A percentile compares a stretch with the other conserved stretches of the same genome.
phyloP scores from a whole-genome alignment of 73 alveolate genomes.

The Tetrahymena borealis region DNA sequence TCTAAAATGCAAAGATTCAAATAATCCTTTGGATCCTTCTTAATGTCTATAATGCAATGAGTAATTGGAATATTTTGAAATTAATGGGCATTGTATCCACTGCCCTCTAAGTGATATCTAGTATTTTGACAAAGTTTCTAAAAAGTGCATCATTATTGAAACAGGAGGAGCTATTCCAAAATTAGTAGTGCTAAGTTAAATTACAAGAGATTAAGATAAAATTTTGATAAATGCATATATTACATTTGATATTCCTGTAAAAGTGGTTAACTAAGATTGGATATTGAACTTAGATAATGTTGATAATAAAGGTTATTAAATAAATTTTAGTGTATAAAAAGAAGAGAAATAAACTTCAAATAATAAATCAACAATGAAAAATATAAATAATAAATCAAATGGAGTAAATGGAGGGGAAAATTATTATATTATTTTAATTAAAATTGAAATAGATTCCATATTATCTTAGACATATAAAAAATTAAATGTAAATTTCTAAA shows the following conservation, averaged over 20 bases:
- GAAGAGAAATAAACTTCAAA: neutral
- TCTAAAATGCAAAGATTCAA: too few relatives aligned
- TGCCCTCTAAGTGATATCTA: too few relatives aligned
- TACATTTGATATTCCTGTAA: neutral
- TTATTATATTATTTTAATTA: too few relatives aligned
- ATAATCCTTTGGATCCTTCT: too few relatives aligned
- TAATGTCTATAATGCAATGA: too few relatives aligned
- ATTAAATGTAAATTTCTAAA: neutral
- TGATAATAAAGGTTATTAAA: neutral
- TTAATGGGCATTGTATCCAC: too few relatives aligned
- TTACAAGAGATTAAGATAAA: neutral
- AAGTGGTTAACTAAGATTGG: neutral
- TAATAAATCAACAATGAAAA: too few relatives aligned
- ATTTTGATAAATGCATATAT: neutral
- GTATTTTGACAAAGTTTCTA: neutral
- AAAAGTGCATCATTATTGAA: neutral
- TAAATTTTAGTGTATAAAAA: neutral
- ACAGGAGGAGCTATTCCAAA: neutral
- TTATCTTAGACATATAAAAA: too few relatives aligned
- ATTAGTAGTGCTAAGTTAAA: neutral
- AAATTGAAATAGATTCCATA: too few relatives aligned
- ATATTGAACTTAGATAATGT: neutral
- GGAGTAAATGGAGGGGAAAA: too few relatives aligned
- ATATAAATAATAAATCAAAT: too few relatives aligned
- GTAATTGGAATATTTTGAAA: too few relatives aligned